Evolutionary conservation across 257 asterid species (phyloP).

Genomic region (Phtheirospermum japonicum): DNA sequence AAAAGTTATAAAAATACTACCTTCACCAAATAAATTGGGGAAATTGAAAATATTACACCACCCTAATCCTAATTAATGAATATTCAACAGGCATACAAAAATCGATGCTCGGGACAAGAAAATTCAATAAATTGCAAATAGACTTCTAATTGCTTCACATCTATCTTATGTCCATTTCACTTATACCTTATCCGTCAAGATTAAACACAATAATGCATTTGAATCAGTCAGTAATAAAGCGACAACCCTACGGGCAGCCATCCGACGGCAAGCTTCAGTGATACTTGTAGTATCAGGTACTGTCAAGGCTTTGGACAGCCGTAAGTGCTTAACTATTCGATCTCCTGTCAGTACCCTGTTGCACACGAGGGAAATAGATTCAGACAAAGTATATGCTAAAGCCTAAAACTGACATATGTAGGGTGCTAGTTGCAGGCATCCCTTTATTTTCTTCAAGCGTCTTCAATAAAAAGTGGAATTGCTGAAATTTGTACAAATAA

Average conservation of each 20-base stretch:
- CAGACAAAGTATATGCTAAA: conserved; percentile 1
- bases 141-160: conserved; percentile 12
- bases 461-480: conserved; percentile 2
- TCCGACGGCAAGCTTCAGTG: conserved; percentile 86
- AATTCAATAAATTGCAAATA: conserved; percentile 12
- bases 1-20: no score
- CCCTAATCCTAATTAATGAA: no score
- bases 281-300: conserved; percentile 83
- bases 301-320: conserved; percentile 90
- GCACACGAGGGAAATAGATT: conserved; percentile 24
- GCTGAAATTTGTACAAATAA: conserved; percentile 8
- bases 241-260: conserved; percentile 98
- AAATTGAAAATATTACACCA: no score
- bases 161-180: conserved; percentile 19
- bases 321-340: conserved; percentile 88
- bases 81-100: no score
- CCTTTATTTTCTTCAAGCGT: neutral
- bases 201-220: conserved; percentile 89
- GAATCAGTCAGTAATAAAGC: conserved; percentile 95
- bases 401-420: no score
- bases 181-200: conserved; percentile 90
- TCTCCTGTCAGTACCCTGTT: conserved; percentile 90
- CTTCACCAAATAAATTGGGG: no score
- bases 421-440: conserved; percentile 14
- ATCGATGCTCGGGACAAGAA: no score